phyloP scores from a whole-genome alignment of 345 rosid genomes.

The Gossypium australe region DNA sequence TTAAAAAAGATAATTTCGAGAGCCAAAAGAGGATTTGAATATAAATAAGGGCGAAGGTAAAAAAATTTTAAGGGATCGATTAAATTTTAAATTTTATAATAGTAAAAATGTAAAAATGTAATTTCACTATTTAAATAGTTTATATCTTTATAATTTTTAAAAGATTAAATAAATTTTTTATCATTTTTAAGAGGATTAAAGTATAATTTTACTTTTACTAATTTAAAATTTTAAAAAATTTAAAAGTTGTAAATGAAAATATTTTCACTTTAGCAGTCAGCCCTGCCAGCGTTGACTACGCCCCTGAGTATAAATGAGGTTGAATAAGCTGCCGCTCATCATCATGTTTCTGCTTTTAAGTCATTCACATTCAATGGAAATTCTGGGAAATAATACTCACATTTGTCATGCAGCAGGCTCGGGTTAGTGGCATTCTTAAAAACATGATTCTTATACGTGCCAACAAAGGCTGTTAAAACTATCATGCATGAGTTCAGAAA shows the following conservation, averaged over 20 bases:
- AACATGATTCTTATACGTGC: neutral
- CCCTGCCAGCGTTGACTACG: too few relatives aligned
- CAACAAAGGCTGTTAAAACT: neutral
- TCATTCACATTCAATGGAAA: neutral
- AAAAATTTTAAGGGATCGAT: accelerated
- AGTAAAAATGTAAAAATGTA: too few relatives aligned
- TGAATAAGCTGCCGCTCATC: neutral
- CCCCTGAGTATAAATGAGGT: neutral
- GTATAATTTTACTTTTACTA: accelerated
- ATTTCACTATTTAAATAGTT: too few relatives aligned
- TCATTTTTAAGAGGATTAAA: too few relatives aligned
- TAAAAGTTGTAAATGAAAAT: too few relatives aligned
- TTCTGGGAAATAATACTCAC: neutral
- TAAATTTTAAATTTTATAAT: too few relatives aligned
- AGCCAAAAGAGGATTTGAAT: too few relatives aligned
- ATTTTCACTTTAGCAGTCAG: too few relatives aligned
- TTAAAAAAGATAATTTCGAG: too few relatives aligned
- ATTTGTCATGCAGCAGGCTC: neutral
- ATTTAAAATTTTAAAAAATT: too few relatives aligned
- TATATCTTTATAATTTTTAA: too few relatives aligned
- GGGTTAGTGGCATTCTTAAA: neutral
- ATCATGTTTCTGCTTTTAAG: neutral
- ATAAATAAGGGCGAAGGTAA: accelerated
- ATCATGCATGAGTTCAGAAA: neutral
- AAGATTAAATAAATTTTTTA: too few relatives aligned